A percentile compares a stretch with the other conserved stretches of the same genome.
Conservation (phyloP, 331 rosid species). For the Acacia concinna region DNA sequence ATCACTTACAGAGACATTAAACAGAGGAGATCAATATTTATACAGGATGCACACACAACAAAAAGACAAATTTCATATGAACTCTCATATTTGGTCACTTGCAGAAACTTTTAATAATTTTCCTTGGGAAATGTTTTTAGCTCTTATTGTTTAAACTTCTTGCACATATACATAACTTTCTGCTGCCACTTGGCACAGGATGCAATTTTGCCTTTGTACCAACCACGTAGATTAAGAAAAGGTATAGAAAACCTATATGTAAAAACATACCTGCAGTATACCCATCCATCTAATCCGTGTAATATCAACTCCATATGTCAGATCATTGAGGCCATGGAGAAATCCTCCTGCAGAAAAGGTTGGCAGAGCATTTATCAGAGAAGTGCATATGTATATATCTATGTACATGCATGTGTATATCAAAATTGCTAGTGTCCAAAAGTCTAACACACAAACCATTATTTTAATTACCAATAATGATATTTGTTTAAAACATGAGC, state of each 20-base stretch:
- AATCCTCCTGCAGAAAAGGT: slow-evolving; percentile 68
- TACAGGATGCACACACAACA: neutral
- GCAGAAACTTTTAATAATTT: neutral
- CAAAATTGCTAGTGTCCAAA: neutral
- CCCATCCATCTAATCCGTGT: slow-evolving; percentile 81
- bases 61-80: neutral
- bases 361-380: slow-evolving; percentile 9
- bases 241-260: neutral
- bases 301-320: slow-evolving; percentile 84
- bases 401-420: neutral
- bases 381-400: neutral
- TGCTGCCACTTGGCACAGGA: neutral
- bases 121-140: neutral
- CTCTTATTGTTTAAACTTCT: slow-evolving; percentile 7
- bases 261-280: slow-evolving; percentile 68
- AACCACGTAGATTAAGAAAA: slow-evolving; percentile 5
- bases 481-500: neutral
- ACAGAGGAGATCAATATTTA: neutral
- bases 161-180: neutral
- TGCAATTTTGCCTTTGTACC: neutral
- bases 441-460: neutral
- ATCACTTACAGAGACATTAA: neutral
- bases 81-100: slow-evolving; percentile 6
- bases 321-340: slow-evolving; percentile 70
- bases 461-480: neutral